Evolutionary conservation across 805 yeast species (phyloP).

Genomic region (Ogataea degrootiae): DNA sequence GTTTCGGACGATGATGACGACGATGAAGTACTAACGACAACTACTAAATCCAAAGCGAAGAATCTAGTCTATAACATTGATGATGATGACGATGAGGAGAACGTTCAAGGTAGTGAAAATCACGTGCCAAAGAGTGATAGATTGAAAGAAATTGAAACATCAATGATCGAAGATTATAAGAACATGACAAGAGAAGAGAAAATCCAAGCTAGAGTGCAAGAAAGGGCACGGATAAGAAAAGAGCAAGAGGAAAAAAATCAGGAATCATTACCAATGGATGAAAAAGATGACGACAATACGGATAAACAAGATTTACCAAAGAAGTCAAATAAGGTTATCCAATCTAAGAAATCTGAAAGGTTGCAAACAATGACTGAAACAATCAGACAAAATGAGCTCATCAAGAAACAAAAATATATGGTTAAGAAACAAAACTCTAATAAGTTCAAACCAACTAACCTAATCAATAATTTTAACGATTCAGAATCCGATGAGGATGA

Average conservation of each 20-base stretch:
- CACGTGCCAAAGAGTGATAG: no score
- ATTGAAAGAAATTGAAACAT: slow-evolving; percentile 1
- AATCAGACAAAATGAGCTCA: slow-evolving; percentile 17
- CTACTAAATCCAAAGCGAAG: neutral
- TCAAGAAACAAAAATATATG: slow-evolving; percentile 11
- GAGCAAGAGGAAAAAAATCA: slow-evolving; percentile 7
- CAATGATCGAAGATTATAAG: slow-evolving; percentile 16
- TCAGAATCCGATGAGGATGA: slow-evolving; percentile 1
- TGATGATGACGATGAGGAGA: slow-evolving; percentile 8
- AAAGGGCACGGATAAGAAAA: slow-evolving; percentile 15
- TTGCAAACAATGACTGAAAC: slow-evolving; percentile 7
- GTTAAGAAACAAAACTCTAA: slow-evolving; percentile 13
- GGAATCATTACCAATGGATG: neutral
- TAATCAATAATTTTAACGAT: slow-evolving; percentile 18
- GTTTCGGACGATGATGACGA: no score
- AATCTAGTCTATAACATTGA: neutral
- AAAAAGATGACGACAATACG: neutral
- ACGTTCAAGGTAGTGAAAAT: neutral
- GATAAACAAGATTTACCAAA: slow-evolving; percentile 1
- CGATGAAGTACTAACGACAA: no score
- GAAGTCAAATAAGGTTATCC: slow-evolving; percentile 2
- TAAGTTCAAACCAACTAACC: slow-evolving; percentile 19
- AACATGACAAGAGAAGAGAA: slow-evolving; percentile 23
- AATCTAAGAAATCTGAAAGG: slow-evolving; percentile 4
- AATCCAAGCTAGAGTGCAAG: slow-evolving; percentile 24